Conservation (phyloP, 176 grass and related monocot species). For the Musa beccarii region DNA sequence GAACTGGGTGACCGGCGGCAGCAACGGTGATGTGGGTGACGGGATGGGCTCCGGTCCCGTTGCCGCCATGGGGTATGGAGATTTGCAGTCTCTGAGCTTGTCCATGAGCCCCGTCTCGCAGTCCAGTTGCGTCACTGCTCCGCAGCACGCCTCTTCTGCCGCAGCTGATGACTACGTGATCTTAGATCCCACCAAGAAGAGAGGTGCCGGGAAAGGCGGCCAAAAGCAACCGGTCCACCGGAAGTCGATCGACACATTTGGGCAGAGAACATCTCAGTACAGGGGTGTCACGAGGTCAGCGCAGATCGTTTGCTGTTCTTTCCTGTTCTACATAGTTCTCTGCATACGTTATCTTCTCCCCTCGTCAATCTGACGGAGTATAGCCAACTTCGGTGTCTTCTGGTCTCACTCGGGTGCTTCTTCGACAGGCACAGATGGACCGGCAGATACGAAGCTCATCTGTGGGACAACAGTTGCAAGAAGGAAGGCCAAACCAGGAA, state of each 20-base stretch:
- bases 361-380: neutral
- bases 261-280: constrained; percentile 94
- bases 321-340: neutral
- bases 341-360: too few relatives aligned
- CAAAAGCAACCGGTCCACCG: constrained; percentile 86
- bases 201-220: constrained; percentile 30
- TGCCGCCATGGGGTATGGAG: constrained; percentile 26
- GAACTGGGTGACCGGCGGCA: constrained; percentile 14
- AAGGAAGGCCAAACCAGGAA: constrained; percentile 97
- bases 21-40: neutral
- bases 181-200: constrained; percentile 58
- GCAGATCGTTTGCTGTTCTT: neutral
- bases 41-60: constrained; percentile 6
- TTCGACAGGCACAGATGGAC: constrained; percentile 97
- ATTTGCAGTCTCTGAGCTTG: constrained; percentile 56
- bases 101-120: constrained; percentile 88
- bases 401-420: neutral
- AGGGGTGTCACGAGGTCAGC: constrained; percentile 84
- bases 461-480: constrained; percentile 98
- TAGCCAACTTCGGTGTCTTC: too few relatives aligned
- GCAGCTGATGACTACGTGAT: constrained; percentile 35
- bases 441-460: constrained; percentile 97
- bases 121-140: constrained; percentile 62
- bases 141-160: constrained; percentile 15
- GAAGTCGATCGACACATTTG: constrained; percentile 98